A percentile compares a stretch with the other conserved stretches of the same genome.
Conservation (phyloP, 768 basidiomycete species). For the Tylopilus balloui region DNA sequence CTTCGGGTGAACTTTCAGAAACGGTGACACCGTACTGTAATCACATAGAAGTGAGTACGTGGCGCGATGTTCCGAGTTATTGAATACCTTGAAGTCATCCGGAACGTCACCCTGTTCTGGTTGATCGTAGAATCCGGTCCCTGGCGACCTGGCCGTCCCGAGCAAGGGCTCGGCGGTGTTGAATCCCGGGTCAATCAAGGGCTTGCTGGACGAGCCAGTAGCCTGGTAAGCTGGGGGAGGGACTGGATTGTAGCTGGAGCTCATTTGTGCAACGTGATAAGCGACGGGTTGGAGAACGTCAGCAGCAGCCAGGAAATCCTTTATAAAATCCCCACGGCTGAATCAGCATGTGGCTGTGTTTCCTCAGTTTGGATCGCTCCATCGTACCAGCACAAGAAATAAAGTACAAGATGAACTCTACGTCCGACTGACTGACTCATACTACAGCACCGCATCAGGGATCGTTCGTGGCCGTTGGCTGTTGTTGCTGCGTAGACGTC, state of each 20-base stretch:
- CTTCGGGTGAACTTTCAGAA: slow-evolving; percentile 69
- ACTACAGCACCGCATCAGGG: background rate
- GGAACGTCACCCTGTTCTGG: slow-evolving; percentile 71
- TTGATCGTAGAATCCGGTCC: slow-evolving; percentile 66
- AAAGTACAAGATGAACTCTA: background rate
- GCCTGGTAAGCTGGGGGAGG: slow-evolving; percentile 57
- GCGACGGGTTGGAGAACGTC: slow-evolving; percentile 8
- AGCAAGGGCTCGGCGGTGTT: slow-evolving; percentile 54
- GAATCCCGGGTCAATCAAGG: slow-evolving; percentile 34
- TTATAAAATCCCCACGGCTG: slow-evolving; percentile 16
- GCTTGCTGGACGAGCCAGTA: slow-evolving; percentile 36
- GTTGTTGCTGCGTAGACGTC: slow-evolving; percentile 11
- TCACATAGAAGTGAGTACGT: slow-evolving; percentile 6
- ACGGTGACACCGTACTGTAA: slow-evolving; percentile 76
- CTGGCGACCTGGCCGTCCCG: slow-evolving; percentile 40
- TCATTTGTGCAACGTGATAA: slow-evolving; percentile 42
- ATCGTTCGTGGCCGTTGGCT: slow-evolving; percentile 7
- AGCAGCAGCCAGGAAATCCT: background rate
- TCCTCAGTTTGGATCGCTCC: slow-evolving; percentile 3
- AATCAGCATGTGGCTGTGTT: slow-evolving; percentile 29
- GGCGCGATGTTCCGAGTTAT: background rate
- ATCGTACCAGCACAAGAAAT: too few relatives aligned
- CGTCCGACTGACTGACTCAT: background rate
- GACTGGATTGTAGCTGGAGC: slow-evolving; percentile 35
- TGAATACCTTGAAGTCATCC: slow-evolving; percentile 86